Conservation (phyloP, 306 rosid genomes). For the Myrica gale region DNA sequence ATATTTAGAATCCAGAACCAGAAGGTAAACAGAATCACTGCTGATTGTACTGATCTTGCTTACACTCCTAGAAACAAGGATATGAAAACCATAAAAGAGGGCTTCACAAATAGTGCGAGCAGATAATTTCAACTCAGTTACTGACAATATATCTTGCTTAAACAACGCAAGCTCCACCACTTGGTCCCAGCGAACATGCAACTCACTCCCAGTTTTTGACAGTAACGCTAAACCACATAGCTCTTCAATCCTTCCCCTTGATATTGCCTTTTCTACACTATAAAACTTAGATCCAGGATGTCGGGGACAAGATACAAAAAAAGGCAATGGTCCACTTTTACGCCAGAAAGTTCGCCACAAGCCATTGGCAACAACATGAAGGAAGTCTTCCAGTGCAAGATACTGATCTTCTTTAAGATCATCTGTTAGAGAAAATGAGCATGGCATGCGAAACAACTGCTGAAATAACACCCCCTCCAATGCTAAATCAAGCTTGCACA, state of each 20-base stretch:
- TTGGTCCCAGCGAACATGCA: constrained; percentile 76
- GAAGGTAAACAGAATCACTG: constrained; percentile 62
- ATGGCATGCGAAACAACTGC: constrained; percentile 83
- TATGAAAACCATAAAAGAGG: constrained; percentile 83
- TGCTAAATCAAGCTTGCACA: constrained; percentile 82
- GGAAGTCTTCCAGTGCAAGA: constrained; percentile 82
- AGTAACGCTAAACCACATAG: constrained; percentile 69
- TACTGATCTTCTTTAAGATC: constrained; percentile 65
- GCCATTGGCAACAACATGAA: constrained; percentile 67
- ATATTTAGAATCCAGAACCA: constrained; percentile 70
- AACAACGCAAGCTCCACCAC: constrained; percentile 66
- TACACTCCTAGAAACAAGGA: constrained; percentile 74
- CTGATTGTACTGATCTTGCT: constrained; percentile 56
- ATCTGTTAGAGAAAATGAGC: constrained; percentile 36
- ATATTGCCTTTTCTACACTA: constrained; percentile 70
- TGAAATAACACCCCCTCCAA: constrained; percentile 80
- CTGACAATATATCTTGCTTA: constrained; percentile 60
- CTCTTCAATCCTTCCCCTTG: constrained; percentile 70
- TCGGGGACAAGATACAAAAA: constrained; percentile 73
- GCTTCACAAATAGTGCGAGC: constrained; percentile 69
- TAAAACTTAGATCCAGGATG: constrained; percentile 71
- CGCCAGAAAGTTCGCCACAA: constrained; percentile 96
- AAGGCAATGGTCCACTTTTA: constrained; percentile 69
- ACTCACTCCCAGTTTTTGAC: constrained; percentile 52
- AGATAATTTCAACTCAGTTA: constrained; percentile 48